Base-by-base conservation (phyloP, 306 rosid species). In the Castanea crenata region DNA sequence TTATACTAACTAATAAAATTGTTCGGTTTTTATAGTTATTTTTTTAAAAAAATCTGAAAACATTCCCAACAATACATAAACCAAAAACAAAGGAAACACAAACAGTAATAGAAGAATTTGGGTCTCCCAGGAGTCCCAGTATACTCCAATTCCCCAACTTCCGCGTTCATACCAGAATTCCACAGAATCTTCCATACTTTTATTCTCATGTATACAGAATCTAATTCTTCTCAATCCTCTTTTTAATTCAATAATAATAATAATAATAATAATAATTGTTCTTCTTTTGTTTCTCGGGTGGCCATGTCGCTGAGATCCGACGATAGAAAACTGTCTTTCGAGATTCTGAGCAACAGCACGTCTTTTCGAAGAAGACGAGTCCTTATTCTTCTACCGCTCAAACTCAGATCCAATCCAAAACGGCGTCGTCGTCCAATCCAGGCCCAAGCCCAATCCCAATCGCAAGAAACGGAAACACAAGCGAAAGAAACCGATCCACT, bases 241-340 rank as follows among this genome's bases (percentile, higher is more conserved):
- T 29, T 55, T 12, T 25, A 19, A 16, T 52, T 44, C 18, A 38
- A 8, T 38, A 38, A 2, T 67, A 49, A 18, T 54, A 25, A 25
- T 25, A 25, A 25, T 25, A 25, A 25, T 25, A 38, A 8, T 38
- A 38, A 8, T 67, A 49, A 18, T 54, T 61, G 1, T 4, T 72
- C 49, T 32, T 75, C 38, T 25, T 13, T 55, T n/a, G 29, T 11
- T 44, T 58, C 59, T 69, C 46, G 18, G 18, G n/a, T 59, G 5
- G 44, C 73, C 78, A 95, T 95, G 98, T 94, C 87, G 86, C 74
- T 78, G 83, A 86, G 92, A 89, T 84, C 90, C 75, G 78, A 73
- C 55, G 85, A 82, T 38, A 80, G 87, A 78, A 93, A 88, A 23
- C 85, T 91, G 21, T 91, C 98, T 29, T 95, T 91, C 88, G 90